Evolutionary conservation across 2,329 filamentous ascomycete genomes (phyloP).

Genomic region (Fusarium nematophilum): DNA sequence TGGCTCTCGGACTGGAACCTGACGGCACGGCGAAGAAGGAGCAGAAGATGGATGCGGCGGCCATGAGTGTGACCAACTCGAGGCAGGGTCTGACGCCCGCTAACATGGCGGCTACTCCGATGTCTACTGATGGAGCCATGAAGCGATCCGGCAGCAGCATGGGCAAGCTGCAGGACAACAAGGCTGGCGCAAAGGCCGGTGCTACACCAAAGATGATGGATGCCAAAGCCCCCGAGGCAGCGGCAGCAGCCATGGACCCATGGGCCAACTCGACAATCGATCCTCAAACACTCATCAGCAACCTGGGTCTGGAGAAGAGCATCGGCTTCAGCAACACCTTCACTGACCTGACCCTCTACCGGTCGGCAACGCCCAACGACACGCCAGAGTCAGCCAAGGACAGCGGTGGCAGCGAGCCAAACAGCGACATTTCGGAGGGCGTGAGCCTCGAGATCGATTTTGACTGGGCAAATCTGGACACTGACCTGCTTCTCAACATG

Average conservation of each 20-base stretch:
- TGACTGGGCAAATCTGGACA: constrained; percentile 60
- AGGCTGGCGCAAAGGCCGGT: constrained; percentile 45
- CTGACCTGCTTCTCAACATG: constrained; percentile 58
- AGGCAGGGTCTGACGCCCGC: constrained; percentile 62
- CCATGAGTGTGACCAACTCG: constrained; percentile 57
- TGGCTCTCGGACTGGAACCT: constrained; percentile 62
- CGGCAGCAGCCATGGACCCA: constrained; percentile 36
- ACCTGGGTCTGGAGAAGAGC: constrained; percentile 48
- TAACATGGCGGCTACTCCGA: constrained; percentile 58
- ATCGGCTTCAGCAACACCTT: constrained; percentile 57
- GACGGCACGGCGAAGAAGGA: constrained; percentile 58
- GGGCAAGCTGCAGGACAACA: constrained; percentile 53
- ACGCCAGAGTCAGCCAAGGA: constrained; percentile 74
- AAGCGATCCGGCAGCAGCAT: constrained; percentile 62
- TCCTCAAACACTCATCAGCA: constrained; percentile 55
- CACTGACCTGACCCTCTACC: constrained; percentile 64
- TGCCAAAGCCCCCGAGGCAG: constrained; percentile 41
- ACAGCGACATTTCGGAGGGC: constrained; percentile 70
- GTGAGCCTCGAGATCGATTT: constrained; percentile 64
- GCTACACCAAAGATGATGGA: constrained; percentile 46
- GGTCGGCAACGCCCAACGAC: constrained; percentile 69
- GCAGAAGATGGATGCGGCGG: constrained; percentile 47
- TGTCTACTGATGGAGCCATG: constrained; percentile 64
- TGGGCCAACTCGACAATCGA: constrained; percentile 63
- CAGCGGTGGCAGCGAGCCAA: constrained; percentile 68